Percentiles rank a stretch among this genome's conserved stretches.
These are phyloP conservation scores for Melampsora medusae DNA, from an alignment of 1,284 basidiomycete genomes.

Conservation along the genomic window DNA sequence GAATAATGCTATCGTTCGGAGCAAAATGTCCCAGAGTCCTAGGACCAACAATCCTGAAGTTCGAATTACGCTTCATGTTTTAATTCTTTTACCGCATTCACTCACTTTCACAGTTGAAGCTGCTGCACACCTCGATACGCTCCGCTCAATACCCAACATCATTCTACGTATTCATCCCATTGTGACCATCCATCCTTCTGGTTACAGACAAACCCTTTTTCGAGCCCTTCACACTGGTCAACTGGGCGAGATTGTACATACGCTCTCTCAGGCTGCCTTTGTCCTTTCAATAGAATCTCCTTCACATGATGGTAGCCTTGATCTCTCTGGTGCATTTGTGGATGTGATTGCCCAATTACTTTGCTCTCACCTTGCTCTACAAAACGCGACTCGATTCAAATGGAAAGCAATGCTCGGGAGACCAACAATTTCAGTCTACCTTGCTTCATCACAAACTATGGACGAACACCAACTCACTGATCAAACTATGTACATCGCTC, in stretches of 20 bases:
- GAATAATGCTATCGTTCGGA: neutral
- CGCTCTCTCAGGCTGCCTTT: slow-evolving; percentile 9
- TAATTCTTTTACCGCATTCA: slow-evolving; percentile 3
- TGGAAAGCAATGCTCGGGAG: neutral
- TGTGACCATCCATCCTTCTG: slow-evolving; percentile 5
- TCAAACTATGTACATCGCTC: slow-evolving; percentile 8
- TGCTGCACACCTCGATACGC: neutral
- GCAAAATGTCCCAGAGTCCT: neutral
- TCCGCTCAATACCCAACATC: neutral
- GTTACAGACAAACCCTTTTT: neutral
- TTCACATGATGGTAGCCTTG: neutral
- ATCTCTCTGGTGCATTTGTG: neutral
- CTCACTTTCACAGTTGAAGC: neutral
- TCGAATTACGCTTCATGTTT: slow-evolving; percentile 4
- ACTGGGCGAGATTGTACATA: slow-evolving; percentile 3
- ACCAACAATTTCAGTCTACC: neutral
- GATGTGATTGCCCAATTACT: neutral
- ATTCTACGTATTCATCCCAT: neutral
- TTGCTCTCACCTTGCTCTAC: neutral
- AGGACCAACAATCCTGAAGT: neutral
- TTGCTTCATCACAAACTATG: neutral
- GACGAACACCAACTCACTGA: neutral
- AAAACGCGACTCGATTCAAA: slow-evolving; percentile 2
- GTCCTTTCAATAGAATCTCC: neutral
- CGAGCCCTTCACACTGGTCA: slow-evolving; percentile 6